Base-by-base conservation (phyloP, 2,329 filamentous ascomycete species). In the Zymoseptoria brevis region DNA sequence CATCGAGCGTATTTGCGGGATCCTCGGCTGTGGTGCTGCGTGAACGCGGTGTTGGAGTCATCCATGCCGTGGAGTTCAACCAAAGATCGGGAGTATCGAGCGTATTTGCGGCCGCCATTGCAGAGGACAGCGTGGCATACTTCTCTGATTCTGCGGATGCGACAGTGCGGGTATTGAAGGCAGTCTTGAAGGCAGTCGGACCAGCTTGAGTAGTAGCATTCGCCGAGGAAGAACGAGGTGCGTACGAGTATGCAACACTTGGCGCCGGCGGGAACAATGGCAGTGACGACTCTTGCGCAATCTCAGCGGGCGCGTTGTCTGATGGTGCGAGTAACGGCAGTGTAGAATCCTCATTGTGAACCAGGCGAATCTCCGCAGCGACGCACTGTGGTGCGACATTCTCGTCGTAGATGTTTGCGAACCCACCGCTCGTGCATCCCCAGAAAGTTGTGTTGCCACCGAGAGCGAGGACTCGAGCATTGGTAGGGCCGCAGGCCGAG, bases 331-430 rank as follows among this genome's bases (percentile, higher is more conserved):
- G 11, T 2, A 45, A 45, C 5, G 35, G 35, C 13, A 45, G 35
- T n/a, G 35, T n/a, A 45, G 35, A n/a, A 7, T 45, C 16, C 35
- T 45, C 35, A 16, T 45, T 45, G 35, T 45, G 35, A 45, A 45
- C 35, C 13, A 45, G 16, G 35, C 35, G 35, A n/a, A 45, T 45
- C 35, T 45, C 13, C 16, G 35, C 35, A n/a, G 35, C 35, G 13
- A 45, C 35, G 13, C 50, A 51, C 19, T 51, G 50, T 13, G 50
- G n/a, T 51, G 19, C 35, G n/a, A 54, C 24, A 6, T 50, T 30
- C 58, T 81, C 77, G 72, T 92, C 85, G 75, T 95, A 94, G 21
- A 94, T 78, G 77, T 94, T 94, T 78, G 84, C 88, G 75, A 94
- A 93, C 67, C 76, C 74, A 50, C 89, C 88, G n/a, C 84, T 89